Evolutionary conservation across 139 green algal species (phyloP).

Genomic region (Pedinophyceae sp.): DNA sequence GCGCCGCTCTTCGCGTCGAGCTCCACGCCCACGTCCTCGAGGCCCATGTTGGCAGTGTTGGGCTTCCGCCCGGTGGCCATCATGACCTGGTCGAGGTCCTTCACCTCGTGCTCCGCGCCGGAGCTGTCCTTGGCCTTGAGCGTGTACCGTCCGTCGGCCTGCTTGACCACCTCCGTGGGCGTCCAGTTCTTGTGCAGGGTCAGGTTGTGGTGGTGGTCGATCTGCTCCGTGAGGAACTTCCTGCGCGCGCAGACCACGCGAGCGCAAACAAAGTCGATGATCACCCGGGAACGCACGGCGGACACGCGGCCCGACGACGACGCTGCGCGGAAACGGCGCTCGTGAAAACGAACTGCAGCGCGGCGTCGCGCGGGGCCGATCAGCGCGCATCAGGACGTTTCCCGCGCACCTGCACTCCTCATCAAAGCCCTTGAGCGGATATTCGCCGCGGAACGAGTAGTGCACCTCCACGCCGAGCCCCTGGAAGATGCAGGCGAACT

Average conservation of each 20-base stretch:
- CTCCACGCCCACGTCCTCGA: slow-evolving; percentile 42
- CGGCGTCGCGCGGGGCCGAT: too few species aligned
- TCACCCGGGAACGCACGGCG: too few species aligned
- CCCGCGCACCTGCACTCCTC: slow-evolving; percentile 21
- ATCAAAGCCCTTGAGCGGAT: slow-evolving; percentile 32
- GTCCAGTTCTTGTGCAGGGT: not conserved
- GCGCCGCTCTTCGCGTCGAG: slow-evolving; percentile 23
- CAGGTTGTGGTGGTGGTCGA: slow-evolving; percentile 9
- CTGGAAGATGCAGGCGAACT: slow-evolving; percentile 90
- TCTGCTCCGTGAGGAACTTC: slow-evolving; percentile 44
- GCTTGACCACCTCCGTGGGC: not conserved
- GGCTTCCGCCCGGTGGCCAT: slow-evolving; percentile 71
- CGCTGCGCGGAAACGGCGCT: too few species aligned
- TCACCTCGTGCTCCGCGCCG: slow-evolving; percentile 11
- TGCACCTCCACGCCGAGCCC: slow-evolving; percentile 71
- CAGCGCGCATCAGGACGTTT: too few species aligned
- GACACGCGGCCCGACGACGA: too few species aligned
- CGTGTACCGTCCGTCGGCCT: slow-evolving; percentile 4
- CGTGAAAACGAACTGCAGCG: too few species aligned
- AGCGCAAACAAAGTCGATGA: too few species aligned
- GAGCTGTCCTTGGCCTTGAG: slow-evolving; percentile 25
- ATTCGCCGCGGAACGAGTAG: slow-evolving; percentile 41
- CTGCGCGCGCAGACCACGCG: slow-evolving; percentile 10
- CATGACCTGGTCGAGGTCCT: slow-evolving; percentile 53
- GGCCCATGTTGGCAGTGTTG: slow-evolving; percentile 46